phyloP scores from a whole-genome alignment of 768 basidiomycete genomes.

The Lactarius evosmus region DNA sequence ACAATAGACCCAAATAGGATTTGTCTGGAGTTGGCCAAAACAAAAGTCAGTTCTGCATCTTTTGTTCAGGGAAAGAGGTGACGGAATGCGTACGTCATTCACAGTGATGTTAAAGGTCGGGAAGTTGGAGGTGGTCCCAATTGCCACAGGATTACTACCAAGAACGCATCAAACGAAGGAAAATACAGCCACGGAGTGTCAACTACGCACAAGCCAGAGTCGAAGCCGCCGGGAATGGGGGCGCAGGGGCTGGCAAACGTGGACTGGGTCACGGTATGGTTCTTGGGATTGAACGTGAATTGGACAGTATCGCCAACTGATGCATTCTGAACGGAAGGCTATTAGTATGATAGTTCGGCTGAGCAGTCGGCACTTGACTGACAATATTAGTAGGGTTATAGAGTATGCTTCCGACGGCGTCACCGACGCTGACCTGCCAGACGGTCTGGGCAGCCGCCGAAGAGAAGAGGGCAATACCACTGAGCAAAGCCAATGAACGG shows the following conservation, averaged over 20 bases:
- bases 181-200: no score
- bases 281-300: slow-evolving; percentile 33
- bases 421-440: slow-evolving; percentile 11
- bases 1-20: slow-evolving; percentile 33
- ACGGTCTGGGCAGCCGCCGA: background rate
- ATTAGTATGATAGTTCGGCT: background rate
- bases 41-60: background rate
- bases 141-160: slow-evolving; percentile 31
- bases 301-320: slow-evolving; percentile 29
- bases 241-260: slow-evolving; percentile 33
- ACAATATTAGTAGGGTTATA: slow-evolving; percentile 17
- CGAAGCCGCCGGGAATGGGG: slow-evolving; percentile 28
- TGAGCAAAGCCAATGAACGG: background rate
- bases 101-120: slow-evolving; percentile 31
- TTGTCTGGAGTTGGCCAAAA: slow-evolving; percentile 5
- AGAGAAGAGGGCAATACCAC: slow-evolving; percentile 7
- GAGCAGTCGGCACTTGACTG: background rate
- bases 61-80: background rate
- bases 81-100: slow-evolving; percentile 27
- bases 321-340: slow-evolving; percentile 16
- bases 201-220: slow-evolving; percentile 34
- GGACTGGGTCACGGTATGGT: slow-evolving; percentile 35
- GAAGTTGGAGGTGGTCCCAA: slow-evolving; percentile 1
- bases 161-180: background rate
- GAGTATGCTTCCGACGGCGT: slow-evolving; percentile 1